A percentile compares a stretch with the other conserved stretches of the same genome.
Conservation (phyloP, 2,329 filamentous ascomycete genomes). For the Arthrobotrys musiformis region DNA sequence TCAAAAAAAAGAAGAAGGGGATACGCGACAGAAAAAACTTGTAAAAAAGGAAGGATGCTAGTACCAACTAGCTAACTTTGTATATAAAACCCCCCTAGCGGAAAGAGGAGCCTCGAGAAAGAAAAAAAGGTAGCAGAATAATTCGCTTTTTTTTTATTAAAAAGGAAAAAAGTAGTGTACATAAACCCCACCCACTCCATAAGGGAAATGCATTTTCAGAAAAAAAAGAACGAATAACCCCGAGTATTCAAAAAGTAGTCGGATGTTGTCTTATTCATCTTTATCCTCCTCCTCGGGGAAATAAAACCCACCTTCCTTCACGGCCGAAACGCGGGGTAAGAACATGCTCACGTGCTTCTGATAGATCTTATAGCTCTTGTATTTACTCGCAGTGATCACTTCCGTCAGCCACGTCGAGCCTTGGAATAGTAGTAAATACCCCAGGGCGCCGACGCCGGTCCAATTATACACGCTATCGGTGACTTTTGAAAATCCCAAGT, state of each 20-base stretch:
- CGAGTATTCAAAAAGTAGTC: too few species aligned
- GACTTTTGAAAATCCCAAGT: too few species aligned
- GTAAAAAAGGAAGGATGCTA: too few species aligned
- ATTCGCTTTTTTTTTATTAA: background rate
- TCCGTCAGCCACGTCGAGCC: conserved; percentile 90
- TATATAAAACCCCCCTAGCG: too few species aligned
- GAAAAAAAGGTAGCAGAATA: background rate
- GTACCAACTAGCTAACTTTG: too few species aligned
- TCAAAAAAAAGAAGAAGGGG: background rate
- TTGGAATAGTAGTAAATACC: conserved; percentile 84
- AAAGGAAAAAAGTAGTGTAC: background rate
- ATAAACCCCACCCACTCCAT: background rate
- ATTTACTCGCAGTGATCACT: conserved; percentile 80
- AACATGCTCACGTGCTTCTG: conserved; percentile 85
- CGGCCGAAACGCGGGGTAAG: conserved; percentile 69
- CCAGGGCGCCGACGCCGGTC: conserved; percentile 75
- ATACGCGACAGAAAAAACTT: background rate
- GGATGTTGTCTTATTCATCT: background rate
- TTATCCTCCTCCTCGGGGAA: conserved; percentile 36
- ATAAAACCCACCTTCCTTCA: conserved; percentile 47
- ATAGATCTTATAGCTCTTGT: conserved; percentile 86
- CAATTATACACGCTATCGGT: conserved; percentile 80
- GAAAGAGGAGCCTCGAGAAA: background rate
- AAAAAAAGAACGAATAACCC: background rate
- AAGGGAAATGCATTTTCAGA: too few species aligned